A percentile compares a stretch with the other conserved stretches of the same genome.
phyloP scores from a whole-genome alignment of 2,329 filamentous ascomycete genomes.

The Dothistroma pini region DNA sequence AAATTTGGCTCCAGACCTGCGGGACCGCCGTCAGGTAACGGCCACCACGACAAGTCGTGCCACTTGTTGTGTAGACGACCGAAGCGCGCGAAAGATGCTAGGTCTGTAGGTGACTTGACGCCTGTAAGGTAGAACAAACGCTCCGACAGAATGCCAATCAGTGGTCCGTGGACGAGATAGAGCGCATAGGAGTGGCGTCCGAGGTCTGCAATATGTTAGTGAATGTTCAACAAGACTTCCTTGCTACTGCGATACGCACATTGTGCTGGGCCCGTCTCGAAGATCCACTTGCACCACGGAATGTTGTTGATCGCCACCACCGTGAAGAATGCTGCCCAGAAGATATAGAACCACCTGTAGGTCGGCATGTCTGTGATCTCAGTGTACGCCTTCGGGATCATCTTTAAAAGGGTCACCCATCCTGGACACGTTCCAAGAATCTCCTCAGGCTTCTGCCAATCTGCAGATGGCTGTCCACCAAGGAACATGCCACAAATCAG shows the following conservation, averaged over 20 bases:
- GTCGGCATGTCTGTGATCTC: slow-evolving; percentile 16
- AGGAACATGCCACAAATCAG: slow-evolving; percentile 24
- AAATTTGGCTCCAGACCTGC: slow-evolving; percentile 27
- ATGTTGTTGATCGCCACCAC: slow-evolving; percentile 25
- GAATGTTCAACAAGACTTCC: neutral
- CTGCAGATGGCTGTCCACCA: slow-evolving; percentile 24
- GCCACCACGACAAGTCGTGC: slow-evolving; percentile 27
- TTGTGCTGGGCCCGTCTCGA: slow-evolving; percentile 24
- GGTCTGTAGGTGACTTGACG: slow-evolving; percentile 21
- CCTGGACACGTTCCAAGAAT: slow-evolving; percentile 23
- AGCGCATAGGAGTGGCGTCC: slow-evolving; percentile 60
- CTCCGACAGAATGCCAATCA: slow-evolving; percentile 90
- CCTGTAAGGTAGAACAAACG: slow-evolving; percentile 71
- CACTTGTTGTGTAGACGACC: slow-evolving; percentile 21
- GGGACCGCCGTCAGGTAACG: slow-evolving; percentile 23
- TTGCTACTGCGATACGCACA: slow-evolving; percentile 14
- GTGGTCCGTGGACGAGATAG: slow-evolving; percentile 62
- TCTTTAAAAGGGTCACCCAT: slow-evolving; percentile 21
- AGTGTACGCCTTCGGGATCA: slow-evolving; percentile 25
- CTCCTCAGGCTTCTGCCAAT: slow-evolving; percentile 16
- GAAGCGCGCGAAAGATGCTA: slow-evolving; percentile 19
- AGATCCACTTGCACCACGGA: slow-evolving; percentile 23
- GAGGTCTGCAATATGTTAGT: slow-evolving; percentile 40
- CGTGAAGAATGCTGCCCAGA: slow-evolving; percentile 51
- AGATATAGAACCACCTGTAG: slow-evolving; percentile 44